These are phyloP conservation scores for Pholiota adiposa DNA, from an alignment of 1,284 basidiomycete species.

Conservation along the genomic window DNA sequence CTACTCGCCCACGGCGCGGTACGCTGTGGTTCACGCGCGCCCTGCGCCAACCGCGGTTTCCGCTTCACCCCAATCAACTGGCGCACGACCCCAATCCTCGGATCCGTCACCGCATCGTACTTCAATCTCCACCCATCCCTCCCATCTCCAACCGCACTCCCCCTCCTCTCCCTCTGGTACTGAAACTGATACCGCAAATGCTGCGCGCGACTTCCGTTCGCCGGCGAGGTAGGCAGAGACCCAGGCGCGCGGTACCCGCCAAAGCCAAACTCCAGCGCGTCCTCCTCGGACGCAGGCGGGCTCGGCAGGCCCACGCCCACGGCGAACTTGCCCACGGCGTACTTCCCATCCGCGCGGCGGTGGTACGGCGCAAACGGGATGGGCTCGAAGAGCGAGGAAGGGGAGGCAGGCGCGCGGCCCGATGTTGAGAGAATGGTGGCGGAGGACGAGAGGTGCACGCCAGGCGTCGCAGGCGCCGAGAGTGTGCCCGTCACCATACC, in stretches of 20 bases:
- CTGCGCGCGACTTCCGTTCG: background rate
- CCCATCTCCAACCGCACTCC: background rate
- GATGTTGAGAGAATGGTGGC: conserved; percentile 13
- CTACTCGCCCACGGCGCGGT: conserved; percentile 37
- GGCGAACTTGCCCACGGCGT: conserved; percentile 74
- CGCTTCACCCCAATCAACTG: conserved; percentile 70
- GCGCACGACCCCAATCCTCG: conserved; percentile 63
- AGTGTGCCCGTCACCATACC: conserved; percentile 32
- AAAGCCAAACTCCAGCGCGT: background rate
- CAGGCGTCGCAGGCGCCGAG: conserved; percentile 53
- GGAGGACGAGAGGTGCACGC: conserved; percentile 41
- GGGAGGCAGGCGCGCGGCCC: conserved; percentile 17
- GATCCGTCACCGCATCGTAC: conserved; percentile 67
- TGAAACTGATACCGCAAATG: background rate
- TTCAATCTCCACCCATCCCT: conserved; percentile 46
- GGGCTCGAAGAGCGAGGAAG: conserved; percentile 50
- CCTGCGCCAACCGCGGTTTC: conserved; percentile 39
- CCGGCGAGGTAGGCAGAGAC: conserved; percentile 9
- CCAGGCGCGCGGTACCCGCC: background rate
- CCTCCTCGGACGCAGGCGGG: conserved; percentile 1
- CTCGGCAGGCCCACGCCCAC: conserved; percentile 2
- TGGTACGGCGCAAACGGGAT: conserved; percentile 71
- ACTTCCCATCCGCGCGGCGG: conserved; percentile 67
- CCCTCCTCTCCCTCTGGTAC: background rate
- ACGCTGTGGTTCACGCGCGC: conserved; percentile 25